Conservation (phyloP, 2,329 filamentous ascomycete genomes). For the Phyllosticta citriasiana region DNA sequence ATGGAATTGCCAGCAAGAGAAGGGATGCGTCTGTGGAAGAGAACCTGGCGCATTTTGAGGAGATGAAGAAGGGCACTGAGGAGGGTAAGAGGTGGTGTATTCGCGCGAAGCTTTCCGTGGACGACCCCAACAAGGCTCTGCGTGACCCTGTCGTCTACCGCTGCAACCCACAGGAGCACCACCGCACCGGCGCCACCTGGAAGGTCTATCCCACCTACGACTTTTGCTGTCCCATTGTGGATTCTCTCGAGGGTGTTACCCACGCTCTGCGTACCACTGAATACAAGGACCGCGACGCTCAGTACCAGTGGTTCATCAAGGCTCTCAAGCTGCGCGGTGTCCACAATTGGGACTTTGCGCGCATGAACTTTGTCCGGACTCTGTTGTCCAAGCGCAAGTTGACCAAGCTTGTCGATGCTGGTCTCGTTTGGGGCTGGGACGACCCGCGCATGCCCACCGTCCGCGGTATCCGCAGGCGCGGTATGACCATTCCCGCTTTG, state of each 20-base stretch:
- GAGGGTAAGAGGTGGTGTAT: conserved; percentile 83
- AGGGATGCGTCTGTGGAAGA: conserved; percentile 73
- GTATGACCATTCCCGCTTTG: conserved; percentile 69
- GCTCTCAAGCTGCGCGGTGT: conserved; percentile 64
- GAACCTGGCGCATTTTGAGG: conserved; percentile 74
- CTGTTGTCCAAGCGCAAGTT: conserved; percentile 81
- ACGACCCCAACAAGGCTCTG: conserved; percentile 91
- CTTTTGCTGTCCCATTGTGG: conserved; percentile 73
- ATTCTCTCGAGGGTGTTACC: conserved; percentile 71
- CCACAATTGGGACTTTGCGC: conserved; percentile 76
- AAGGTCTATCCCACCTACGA: conserved; percentile 86
- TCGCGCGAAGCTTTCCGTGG: conserved; percentile 83
- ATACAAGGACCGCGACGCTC: conserved; percentile 77
- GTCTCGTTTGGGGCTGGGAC: conserved; percentile 74
- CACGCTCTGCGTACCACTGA: conserved; percentile 77
- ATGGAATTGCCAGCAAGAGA: conserved; percentile 71
- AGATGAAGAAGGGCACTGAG: conserved; percentile 81
- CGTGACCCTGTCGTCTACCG: conserved; percentile 96
- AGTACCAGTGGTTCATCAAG: conserved; percentile 79
- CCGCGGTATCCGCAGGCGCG: conserved; percentile 65
- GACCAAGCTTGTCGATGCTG: conserved; percentile 68
- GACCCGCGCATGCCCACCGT: conserved; percentile 81
- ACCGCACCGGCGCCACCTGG: conserved; percentile 70
- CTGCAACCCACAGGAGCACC: conserved; percentile 66
- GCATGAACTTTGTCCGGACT: conserved; percentile 75